These are phyloP conservation scores for Inonotus hispidus DNA, from an alignment of 1,284 basidiomycete genomes.

Conservation along the genomic window DNA sequence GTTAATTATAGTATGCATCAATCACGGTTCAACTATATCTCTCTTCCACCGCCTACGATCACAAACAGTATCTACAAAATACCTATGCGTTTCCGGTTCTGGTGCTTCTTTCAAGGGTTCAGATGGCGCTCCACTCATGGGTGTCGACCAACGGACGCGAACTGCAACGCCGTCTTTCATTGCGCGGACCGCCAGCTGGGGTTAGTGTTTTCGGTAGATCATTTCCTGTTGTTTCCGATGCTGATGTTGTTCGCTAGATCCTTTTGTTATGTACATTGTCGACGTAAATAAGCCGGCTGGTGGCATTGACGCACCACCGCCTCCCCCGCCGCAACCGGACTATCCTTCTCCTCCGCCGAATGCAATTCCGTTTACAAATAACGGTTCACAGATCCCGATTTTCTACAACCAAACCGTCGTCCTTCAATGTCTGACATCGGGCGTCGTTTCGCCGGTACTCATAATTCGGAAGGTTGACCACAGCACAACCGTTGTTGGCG, in stretches of 20 bases:
- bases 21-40: conserved; percentile 93
- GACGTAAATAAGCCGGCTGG: conserved; percentile 78
- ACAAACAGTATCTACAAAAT: conserved; percentile 93
- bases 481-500: conserved; percentile 85
- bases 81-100: conserved; percentile 90
- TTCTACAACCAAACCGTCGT: conserved; percentile 97
- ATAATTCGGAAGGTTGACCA: conserved; percentile 93
- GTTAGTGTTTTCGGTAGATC: conserved; percentile 34
- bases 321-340: conserved; percentile 73
- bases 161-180: conserved; percentile 78
- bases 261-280: conserved; percentile 94
- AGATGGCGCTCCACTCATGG: conserved; percentile 80
- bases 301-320: conserved; percentile 68
- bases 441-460: conserved; percentile 87
- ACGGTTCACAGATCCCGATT: conserved; percentile 76
- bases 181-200: conserved; percentile 80
- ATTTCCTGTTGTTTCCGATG: conserved; percentile 16
- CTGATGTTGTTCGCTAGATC: conserved; percentile 46
- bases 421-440: conserved; percentile 90
- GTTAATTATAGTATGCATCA: conserved; percentile 71
- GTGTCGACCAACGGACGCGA: conserved; percentile 68
- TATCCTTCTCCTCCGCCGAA: conserved; percentile 88
- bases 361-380: conserved; percentile 76
- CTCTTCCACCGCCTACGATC: conserved; percentile 92
- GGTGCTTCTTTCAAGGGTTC: conserved; percentile 87